Evolutionary conservation across 2,329 filamentous ascomycete species (phyloP).

Genomic region (Aspergillus pseudoterreus): DNA sequence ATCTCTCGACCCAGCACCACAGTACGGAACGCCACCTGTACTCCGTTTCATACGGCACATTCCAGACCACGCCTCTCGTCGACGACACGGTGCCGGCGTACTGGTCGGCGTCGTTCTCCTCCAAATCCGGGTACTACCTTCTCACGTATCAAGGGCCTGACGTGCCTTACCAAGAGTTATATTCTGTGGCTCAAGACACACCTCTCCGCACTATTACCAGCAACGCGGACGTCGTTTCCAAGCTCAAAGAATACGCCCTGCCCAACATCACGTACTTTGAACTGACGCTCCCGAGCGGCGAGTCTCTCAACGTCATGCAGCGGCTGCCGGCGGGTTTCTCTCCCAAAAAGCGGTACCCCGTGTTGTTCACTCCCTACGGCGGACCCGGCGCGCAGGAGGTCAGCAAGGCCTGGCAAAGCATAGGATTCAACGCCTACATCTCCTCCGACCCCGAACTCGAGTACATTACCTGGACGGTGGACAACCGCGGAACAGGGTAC

Average conservation of each 20-base stretch:
- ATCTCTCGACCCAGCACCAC: slow-evolving; percentile 61
- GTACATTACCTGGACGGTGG: slow-evolving; percentile 65
- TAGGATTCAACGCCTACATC: slow-evolving; percentile 62
- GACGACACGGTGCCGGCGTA: slow-evolving; percentile 57
- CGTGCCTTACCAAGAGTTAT: slow-evolving; percentile 67
- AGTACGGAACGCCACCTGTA: slow-evolving; percentile 66
- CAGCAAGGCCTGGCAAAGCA: slow-evolving; percentile 52
- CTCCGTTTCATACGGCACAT: slow-evolving; percentile 56
- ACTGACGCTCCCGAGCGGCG: slow-evolving; percentile 59
- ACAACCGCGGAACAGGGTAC: slow-evolving; percentile 64
- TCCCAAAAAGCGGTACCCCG: slow-evolving; percentile 60
- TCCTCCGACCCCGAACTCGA: slow-evolving; percentile 64
- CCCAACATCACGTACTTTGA: slow-evolving; percentile 64
- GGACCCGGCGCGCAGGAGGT: slow-evolving; percentile 63
- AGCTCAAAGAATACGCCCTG: slow-evolving; percentile 58
- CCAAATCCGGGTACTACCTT: slow-evolving; percentile 61
- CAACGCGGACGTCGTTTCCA: slow-evolving; percentile 55
- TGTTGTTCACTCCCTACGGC: slow-evolving; percentile 66
- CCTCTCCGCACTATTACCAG: slow-evolving; percentile 58
- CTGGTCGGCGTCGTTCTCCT: slow-evolving; percentile 64
- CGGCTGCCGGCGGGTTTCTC: slow-evolving; percentile 64
- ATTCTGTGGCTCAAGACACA: slow-evolving; percentile 52
- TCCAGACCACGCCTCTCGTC: slow-evolving; percentile 57
- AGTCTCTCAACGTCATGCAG: slow-evolving; percentile 62
- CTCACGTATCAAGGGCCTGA: slow-evolving; percentile 63